Evolutionary conservation across 2,329 filamentous ascomycete genomes (phyloP), one percentile per base, ranked within the genome.

Genomic region (Aspergillus ochraceus): DNA sequence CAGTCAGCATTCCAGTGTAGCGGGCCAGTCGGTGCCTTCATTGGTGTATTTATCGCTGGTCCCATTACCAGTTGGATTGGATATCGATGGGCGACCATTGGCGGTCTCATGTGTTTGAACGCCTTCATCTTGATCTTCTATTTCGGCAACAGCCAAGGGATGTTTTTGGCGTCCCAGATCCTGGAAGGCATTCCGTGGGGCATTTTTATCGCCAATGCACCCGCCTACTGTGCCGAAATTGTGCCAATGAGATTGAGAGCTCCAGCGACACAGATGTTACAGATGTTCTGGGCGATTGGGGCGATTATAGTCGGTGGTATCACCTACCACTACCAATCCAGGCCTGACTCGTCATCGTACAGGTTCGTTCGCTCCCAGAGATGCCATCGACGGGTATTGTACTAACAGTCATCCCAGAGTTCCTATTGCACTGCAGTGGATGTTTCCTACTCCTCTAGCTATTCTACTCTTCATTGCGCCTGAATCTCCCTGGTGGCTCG

Each of bases 201-300:
- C 26, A 82, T 88, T 67, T 88, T 88, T 72, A 86, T 87, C 65
- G 85, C 86, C 70, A 87, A 87, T 69, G 81, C 86, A 4, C 86
- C 86, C 0, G 86, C 86, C 6, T 88, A 88, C 76, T 85, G 81
- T 72, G 76, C 75, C 67, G 86, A 88, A 71, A 86, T 88, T 58
- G 84, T 86, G 2, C 86, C 86, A 1, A 79, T 88, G 55, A 76
- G 76, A 68, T 73, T 88, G 57, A 75, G 85, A 71, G 86, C 82
- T 55, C 81, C 84, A 20, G 80, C 80, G 4, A 88, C 86, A 2
- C 82, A 85, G 73, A 88, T 85, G 81, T 66, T 88, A 72, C 86
- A 88, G 75, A 87, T 88, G 84, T 86, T 84, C 76, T 88, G 85
- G 85, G 82, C 85, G 19, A 83, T 88, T 68, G 86, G 85, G 26